phyloP scores from a whole-genome alignment of 2,329 filamentous ascomycete genomes.

The Talaromyces sp. region DNA sequence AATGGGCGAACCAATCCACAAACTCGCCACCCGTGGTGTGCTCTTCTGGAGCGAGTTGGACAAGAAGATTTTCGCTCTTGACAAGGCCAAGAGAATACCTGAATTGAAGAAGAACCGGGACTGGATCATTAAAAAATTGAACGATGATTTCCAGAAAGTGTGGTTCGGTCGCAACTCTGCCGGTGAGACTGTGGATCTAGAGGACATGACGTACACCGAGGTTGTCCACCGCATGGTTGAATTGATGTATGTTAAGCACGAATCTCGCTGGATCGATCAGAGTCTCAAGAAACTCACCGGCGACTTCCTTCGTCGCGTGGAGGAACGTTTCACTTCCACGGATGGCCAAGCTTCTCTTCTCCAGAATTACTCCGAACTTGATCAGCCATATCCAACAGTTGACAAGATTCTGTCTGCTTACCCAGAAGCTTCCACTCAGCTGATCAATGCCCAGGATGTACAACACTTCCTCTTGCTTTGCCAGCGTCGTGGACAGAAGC shows the following conservation, averaged over 20 bases:
- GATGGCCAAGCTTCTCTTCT: conserved; percentile 73
- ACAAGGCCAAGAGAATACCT: conserved; percentile 87
- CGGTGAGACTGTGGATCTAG: conserved; percentile 78
- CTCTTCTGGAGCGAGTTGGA: conserved; percentile 99
- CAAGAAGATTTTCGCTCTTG: conserved; percentile 92
- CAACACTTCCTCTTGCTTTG: conserved; percentile 95
- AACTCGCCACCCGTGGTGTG: conserved; percentile 93
- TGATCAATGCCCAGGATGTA: conserved; percentile 97
- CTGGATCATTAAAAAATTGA: conserved; percentile 92
- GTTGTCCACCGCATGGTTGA: conserved; percentile 84
- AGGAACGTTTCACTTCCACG: conserved; percentile 84
- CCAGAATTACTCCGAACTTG: conserved; percentile 84
- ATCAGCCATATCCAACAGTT: conserved; percentile 73
- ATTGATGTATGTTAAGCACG: conserved; percentile 86
- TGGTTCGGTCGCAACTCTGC: conserved; percentile 88
- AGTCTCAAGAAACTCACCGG: conserved; percentile 80
- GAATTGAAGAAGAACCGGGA: conserved; percentile 85
- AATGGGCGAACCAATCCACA: conserved; percentile 99
- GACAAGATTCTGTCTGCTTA: conserved; percentile 78
- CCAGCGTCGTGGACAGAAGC: conserved; percentile 89
- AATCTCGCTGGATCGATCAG: conserved; percentile 85
- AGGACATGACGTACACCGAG: conserved; percentile 94
- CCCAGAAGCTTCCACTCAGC: conserved; percentile 79
- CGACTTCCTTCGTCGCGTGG: conserved; percentile 93
- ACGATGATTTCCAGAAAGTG: conserved; percentile 94